Conservation (phyloP, 176 grass and related monocot species). For the Lolium perenne region DNA sequence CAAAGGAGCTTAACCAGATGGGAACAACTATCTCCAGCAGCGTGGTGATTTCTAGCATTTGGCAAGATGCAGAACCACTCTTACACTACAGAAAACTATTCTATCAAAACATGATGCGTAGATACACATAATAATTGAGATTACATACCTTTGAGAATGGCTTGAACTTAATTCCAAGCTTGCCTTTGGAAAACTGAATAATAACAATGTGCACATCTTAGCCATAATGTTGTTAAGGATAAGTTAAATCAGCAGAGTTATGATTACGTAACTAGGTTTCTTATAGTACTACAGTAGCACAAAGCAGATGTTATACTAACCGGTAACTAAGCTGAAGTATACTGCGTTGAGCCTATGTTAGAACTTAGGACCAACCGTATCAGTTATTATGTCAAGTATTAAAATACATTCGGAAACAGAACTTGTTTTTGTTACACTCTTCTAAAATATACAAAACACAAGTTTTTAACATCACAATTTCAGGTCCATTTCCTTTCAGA, state of each 20-base stretch:
- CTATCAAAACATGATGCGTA: not conserved
- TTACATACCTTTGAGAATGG: slow-evolving; percentile 89
- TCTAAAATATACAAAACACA: not conserved
- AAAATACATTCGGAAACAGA: not conserved
- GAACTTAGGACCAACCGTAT: not conserved
- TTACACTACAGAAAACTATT: not conserved
- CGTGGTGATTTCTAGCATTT: slow-evolving; percentile 4
- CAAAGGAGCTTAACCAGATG: not conserved
- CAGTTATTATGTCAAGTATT: slow-evolving; percentile 6
- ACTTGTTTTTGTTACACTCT: not conserved
- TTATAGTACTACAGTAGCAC: slow-evolving; percentile 5
- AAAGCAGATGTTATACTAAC: slow-evolving; percentile 19
- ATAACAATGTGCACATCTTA: slow-evolving; percentile 23
- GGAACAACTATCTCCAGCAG: slow-evolving; percentile 12
- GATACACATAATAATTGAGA: slow-evolving; percentile 5
- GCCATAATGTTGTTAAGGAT: slow-evolving; percentile 2
- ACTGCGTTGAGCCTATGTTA: no score
- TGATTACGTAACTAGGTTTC: not conserved
- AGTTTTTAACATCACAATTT: not conserved
- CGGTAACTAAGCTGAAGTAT: no score
- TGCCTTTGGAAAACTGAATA: slow-evolving; percentile 86
- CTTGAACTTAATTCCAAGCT: slow-evolving; percentile 93
- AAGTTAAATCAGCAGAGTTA: slow-evolving; percentile 14
- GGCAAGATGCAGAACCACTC: slow-evolving; percentile 28
- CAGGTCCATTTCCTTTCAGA: slow-evolving; percentile 16